These are phyloP conservation scores for Naganishia liquefaciens DNA, from an alignment of 1,284 basidiomycete genomes.

Conservation along the genomic window DNA sequence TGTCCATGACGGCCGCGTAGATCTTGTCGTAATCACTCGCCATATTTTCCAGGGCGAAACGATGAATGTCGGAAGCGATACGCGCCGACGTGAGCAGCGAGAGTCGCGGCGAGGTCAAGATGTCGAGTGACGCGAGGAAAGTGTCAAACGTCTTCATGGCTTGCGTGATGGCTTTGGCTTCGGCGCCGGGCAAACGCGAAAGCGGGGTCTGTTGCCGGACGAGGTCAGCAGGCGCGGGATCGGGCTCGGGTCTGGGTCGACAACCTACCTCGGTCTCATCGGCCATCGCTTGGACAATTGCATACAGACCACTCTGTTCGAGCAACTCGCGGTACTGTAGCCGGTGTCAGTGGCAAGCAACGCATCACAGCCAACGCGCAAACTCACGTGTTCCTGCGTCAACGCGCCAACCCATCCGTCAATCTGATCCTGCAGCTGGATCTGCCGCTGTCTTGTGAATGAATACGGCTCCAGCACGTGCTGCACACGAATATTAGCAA, in stretches of 20 bases:
- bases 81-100: conserved; percentile 68
- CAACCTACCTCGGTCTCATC: conserved; percentile 61
- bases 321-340: conserved; percentile 70
- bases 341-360: not conserved
- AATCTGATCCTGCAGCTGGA: conserved; percentile 64
- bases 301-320: conserved; percentile 70
- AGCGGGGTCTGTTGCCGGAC: conserved; percentile 59
- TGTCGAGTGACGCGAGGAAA: conserved; percentile 55
- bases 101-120: conserved; percentile 63
- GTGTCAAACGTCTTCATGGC: conserved; percentile 51
- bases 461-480: conserved; percentile 69
- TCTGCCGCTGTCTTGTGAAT: conserved; percentile 68
- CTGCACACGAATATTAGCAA: conserved; percentile 51
- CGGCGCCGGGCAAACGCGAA: conserved; percentile 50
- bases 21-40: conserved; percentile 68
- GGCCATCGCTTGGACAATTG: conserved; percentile 63
- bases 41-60: conserved; percentile 67
- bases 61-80: conserved; percentile 69
- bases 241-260: not conserved
- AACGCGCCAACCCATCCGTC: conserved; percentile 66
- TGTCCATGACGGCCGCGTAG: conserved; percentile 70
- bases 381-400: conserved; percentile 77
- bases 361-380: not conserved
- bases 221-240: not conserved
- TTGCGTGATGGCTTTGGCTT: conserved; percentile 48